Conservation (phyloP, 805 yeast species). For the Tetrapisispora namnaoensis region DNA sequence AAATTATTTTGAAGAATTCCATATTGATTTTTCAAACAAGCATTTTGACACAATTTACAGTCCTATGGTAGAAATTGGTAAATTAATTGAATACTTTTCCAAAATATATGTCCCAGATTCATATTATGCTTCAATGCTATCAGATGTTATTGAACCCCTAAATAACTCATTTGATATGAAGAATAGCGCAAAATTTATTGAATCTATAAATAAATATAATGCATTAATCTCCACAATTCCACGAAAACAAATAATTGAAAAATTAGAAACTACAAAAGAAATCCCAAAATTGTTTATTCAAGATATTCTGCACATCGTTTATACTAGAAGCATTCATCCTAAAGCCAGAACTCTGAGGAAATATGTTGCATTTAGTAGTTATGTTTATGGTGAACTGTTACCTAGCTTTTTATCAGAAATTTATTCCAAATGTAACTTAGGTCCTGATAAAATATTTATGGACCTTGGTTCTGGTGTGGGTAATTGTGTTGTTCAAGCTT, state of each 20-base stretch:
- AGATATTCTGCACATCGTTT: slow-evolving; percentile 62
- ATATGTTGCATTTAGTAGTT: slow-evolving; percentile 81
- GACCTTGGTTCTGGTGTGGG: slow-evolving; percentile 95
- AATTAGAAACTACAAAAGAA: slow-evolving; percentile 25
- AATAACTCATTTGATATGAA: slow-evolving; percentile 19
- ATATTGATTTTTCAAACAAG: slow-evolving; percentile 14
- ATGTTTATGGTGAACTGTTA: slow-evolving; percentile 82
- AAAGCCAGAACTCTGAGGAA: slow-evolving; percentile 50
- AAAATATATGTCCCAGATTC: slow-evolving; percentile 18
- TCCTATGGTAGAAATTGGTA: slow-evolving; percentile 29
- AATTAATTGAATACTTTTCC: slow-evolving; percentile 21
- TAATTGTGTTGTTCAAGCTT: slow-evolving; percentile 81
- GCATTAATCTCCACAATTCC: slow-evolving; percentile 31
- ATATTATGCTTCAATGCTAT: slow-evolving; percentile 5
- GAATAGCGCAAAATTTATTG: slow-evolving; percentile 25
- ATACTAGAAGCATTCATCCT: slow-evolving; percentile 72
- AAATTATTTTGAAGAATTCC: slow-evolving; percentile 19
- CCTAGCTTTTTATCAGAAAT: slow-evolving; percentile 67
- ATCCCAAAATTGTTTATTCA: slow-evolving; percentile 34
- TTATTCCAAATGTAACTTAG: slow-evolving; percentile 48
- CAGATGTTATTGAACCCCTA: slow-evolving; percentile 12
- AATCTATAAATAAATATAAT: slow-evolving; percentile 37
- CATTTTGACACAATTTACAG: slow-evolving; percentile 12
- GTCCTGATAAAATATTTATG: slow-evolving; percentile 50
- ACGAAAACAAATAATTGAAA: slow-evolving; percentile 23